A percentile compares a stretch with the other conserved stretches of the same genome.
Conservation (phyloP, 2,329 filamentous ascomycete genomes). For the Dactylonectria estremocensis region DNA sequence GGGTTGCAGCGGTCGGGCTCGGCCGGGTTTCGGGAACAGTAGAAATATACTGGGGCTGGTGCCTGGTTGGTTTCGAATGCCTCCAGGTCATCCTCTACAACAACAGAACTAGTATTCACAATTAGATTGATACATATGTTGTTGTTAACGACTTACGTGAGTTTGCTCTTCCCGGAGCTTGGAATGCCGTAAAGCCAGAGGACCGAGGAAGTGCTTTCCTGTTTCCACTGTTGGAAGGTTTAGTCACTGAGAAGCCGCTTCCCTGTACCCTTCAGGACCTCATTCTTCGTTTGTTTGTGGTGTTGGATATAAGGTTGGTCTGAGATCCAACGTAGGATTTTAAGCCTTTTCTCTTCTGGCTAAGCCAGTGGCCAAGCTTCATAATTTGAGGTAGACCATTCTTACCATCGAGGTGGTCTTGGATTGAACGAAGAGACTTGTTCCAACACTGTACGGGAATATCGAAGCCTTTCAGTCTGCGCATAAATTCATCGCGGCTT, state of each 20-base stretch:
- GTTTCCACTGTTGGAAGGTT: conserved; percentile 7
- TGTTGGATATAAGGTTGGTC: conserved; percentile 1
- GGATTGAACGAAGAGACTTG: neutral
- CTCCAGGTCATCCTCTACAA: conserved; percentile 1
- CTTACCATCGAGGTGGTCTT: conserved; percentile 11
- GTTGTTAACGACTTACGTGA: neutral
- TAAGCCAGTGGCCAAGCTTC: neutral
- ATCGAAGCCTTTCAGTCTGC: conserved; percentile 1
- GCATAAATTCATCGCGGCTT: conserved; percentile 3
- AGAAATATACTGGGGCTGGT: conserved; percentile 19
- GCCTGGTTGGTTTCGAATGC: conserved; percentile 8
- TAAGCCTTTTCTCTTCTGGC: neutral
- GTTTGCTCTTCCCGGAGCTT: conserved; percentile 13
- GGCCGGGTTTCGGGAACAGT: conserved; percentile 16
- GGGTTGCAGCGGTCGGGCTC: conserved; percentile 15
- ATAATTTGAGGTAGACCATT: neutral
- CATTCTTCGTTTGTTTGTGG: conserved; percentile 4
- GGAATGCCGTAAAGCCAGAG: conserved; percentile 19
- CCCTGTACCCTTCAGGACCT: conserved; percentile 12
- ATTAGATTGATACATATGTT: conserved; percentile 5
- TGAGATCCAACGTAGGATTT: conserved; percentile 10
- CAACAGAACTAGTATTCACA: conserved; percentile 5
- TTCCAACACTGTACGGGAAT: conserved; percentile 6
- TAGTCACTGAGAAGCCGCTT: conserved; percentile 11
- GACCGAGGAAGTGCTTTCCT: conserved; percentile 8